Evolutionary conservation across 1,139 yeast genomes (phyloP).

Genomic region (Candida sp.): DNA sequence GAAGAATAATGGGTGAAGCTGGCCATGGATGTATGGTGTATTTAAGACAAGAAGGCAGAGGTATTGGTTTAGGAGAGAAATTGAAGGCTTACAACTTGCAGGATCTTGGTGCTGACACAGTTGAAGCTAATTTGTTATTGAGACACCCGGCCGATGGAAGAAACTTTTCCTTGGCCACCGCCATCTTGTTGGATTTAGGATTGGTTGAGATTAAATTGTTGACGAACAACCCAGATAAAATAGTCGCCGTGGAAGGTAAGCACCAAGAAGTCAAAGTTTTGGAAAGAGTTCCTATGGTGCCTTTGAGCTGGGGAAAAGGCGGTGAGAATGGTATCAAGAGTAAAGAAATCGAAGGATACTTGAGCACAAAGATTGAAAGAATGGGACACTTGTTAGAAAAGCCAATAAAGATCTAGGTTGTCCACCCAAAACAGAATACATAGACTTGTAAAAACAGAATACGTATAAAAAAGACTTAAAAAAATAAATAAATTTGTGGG

Average conservation of each 20-base stretch:
- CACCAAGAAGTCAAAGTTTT: constrained; percentile 70
- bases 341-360: constrained; percentile 88
- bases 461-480: neutral
- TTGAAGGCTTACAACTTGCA: constrained; percentile 96
- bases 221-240: constrained; percentile 97
- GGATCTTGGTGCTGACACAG: constrained; percentile 98
- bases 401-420: constrained; percentile 16
- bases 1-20: constrained; percentile 81
- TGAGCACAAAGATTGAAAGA: constrained; percentile 91
- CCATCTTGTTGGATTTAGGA: constrained; percentile 86
- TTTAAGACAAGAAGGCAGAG: constrained; percentile 97
- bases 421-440: too few relatives aligned
- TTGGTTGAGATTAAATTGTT: constrained; percentile 72
- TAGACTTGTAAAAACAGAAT: too few relatives aligned
- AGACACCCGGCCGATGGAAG: constrained; percentile 98
- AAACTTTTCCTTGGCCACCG: constrained; percentile 91
- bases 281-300: constrained; percentile 96
- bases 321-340: constrained; percentile 65
- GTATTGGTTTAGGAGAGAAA: constrained; percentile 97
- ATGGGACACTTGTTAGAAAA: constrained; percentile 82
- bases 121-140: constrained; percentile 89
- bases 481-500: neutral
- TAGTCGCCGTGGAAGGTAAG: constrained; percentile 90
- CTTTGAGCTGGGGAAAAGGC: constrained; percentile 79
- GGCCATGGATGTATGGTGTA: constrained; percentile 97